phyloP scores from a whole-genome alignment of 164 flowering plant genomes.

The Houttuynia cordata region DNA sequence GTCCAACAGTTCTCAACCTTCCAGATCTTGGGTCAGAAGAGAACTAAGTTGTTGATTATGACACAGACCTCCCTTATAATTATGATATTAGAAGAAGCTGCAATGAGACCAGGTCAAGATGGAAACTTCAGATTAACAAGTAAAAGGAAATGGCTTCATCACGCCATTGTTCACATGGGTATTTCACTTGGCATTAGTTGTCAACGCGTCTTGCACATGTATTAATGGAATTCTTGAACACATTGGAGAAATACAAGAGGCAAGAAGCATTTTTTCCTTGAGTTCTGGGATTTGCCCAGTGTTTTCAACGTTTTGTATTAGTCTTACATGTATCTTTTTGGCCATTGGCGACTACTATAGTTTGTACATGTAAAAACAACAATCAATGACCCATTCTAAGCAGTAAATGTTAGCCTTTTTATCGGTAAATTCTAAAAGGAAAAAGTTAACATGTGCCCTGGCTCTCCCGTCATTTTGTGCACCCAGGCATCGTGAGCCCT shows the following conservation, averaged over 20 bases:
- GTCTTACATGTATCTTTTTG: too few species aligned
- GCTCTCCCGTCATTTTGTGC: too few species aligned
- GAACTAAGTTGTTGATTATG: constrained; percentile 45
- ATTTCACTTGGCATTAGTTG: neutral
- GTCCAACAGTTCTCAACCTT: constrained; percentile 3
- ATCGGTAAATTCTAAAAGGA: too few species aligned
- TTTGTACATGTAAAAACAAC: too few species aligned
- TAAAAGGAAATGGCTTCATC: neutral
- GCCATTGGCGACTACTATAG: too few species aligned
- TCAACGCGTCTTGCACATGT: neutral
- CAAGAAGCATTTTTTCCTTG: constrained; percentile 16
- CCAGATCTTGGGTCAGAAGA: constrained; percentile 17
- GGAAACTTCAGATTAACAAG: neutral
- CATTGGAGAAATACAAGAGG: constrained; percentile 41
- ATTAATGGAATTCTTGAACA: constrained; percentile 15
- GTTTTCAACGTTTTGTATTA: neutral
- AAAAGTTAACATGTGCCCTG: too few species aligned
- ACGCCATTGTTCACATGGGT: neutral
- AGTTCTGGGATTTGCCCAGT: constrained; percentile 18
- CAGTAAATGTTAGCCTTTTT: too few species aligned
- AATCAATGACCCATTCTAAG: too few species aligned
- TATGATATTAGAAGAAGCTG: constrained; percentile 34
- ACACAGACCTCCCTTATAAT: too few species aligned
- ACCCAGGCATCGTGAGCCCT: too few species aligned
- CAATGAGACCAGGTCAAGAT: neutral